phyloP scores from a whole-genome alignment of 1,284 basidiomycete species.

The Rugiboletus extremiorientalis region DNA sequence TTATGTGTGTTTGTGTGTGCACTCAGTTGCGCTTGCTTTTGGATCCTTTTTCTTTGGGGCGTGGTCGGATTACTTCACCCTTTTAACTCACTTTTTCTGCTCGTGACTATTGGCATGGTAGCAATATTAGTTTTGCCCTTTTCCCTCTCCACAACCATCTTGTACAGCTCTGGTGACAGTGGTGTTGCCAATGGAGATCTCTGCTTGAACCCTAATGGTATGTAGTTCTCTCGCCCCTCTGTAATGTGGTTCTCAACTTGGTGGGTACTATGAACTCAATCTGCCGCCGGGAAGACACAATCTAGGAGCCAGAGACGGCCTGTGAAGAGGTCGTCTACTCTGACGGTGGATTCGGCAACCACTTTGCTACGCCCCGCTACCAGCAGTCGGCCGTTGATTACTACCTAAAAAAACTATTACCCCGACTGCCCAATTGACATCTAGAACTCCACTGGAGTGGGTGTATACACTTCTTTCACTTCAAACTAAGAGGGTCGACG shows the following conservation, averaged over 20 bases:
- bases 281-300: slow-evolving; percentile 26
- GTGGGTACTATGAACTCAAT: too few relatives aligned
- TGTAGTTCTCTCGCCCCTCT: too few relatives aligned
- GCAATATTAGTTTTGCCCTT: too few relatives aligned
- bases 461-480: slow-evolving; percentile 18
- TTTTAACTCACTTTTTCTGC: too few relatives aligned
- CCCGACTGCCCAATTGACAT: slow-evolving; percentile 38
- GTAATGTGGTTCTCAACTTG: too few relatives aligned
- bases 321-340: slow-evolving; percentile 42
- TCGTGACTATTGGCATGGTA: too few relatives aligned
- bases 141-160: too few relatives aligned
- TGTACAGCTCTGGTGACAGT: slow-evolving; percentile 50
- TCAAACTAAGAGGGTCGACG: not conserved
- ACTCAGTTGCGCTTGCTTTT: too few relatives aligned
- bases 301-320: slow-evolving; percentile 31
- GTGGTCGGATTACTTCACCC: too few relatives aligned
- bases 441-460: slow-evolving; percentile 46
- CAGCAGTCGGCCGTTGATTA: slow-evolving; percentile 35
- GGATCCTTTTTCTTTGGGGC: too few relatives aligned
- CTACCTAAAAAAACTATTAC: slow-evolving; percentile 32
- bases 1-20: too few relatives aligned
- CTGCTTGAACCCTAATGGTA: slow-evolving; percentile 44
- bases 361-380: slow-evolving; percentile 39
- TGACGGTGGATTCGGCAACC: slow-evolving; percentile 50
- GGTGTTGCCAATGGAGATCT: slow-evolving; percentile 43